Conservation (phyloP, 2,329 filamentous ascomycete genomes). For the Ambrosiella beaveri region DNA sequence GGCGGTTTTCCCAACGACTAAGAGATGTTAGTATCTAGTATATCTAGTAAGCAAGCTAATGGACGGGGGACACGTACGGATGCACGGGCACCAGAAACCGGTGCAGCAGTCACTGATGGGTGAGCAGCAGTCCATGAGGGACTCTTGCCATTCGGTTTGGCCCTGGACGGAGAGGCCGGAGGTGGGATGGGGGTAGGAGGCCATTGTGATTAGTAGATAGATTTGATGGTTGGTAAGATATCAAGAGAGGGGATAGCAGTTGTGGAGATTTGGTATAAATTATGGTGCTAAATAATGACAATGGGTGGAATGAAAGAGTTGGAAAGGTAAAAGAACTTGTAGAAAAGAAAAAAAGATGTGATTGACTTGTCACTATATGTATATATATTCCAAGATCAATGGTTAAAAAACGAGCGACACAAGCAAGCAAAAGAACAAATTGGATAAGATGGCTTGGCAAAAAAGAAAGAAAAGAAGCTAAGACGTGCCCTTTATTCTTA, state of each 20-base stretch:
- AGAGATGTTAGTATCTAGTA: neutral
- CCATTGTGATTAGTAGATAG: neutral
- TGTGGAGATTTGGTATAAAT: neutral
- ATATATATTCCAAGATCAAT: no score
- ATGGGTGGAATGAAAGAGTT: no score
- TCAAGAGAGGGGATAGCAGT: neutral
- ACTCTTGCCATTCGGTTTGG: slow-evolving; percentile 19
- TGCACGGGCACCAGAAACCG: slow-evolving; percentile 25
- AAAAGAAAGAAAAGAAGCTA: no score
- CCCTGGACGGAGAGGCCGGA: neutral
- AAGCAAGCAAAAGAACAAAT: no score
- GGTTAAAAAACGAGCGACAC: no score
- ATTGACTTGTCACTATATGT: no score
- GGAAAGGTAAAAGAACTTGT: no score
- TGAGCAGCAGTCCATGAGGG: slow-evolving; percentile 23
- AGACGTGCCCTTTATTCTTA: no score
- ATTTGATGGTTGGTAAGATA: neutral
- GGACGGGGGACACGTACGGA: slow-evolving; percentile 23
- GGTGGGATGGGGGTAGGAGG: neutral
- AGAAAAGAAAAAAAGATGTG: no score
- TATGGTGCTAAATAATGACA: neutral
- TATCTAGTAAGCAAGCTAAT: neutral
- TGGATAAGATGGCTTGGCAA: no score
- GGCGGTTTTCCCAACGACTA: slow-evolving; percentile 28
- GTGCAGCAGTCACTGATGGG: slow-evolving; percentile 25